These are phyloP conservation scores for Coniochaeta ligniaria DNA, from an alignment of 2,329 filamentous ascomycete genomes.

Conservation along the genomic window DNA sequence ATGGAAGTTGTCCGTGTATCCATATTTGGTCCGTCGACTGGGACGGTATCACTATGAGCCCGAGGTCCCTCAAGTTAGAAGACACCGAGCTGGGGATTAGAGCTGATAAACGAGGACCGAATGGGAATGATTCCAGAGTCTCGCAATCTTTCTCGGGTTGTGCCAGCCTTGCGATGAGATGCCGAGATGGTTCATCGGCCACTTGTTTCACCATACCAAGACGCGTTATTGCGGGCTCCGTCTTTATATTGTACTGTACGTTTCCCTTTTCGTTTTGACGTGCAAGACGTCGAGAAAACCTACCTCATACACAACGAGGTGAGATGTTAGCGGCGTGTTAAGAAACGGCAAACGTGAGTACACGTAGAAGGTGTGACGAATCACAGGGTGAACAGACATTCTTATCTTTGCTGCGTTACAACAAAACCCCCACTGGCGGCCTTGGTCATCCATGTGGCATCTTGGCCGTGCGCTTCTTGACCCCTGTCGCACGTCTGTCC, in stretches of 20 bases:
- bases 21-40: neutral
- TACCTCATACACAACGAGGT: too few relatives aligned
- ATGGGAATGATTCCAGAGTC: neutral
- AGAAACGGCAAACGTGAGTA: neutral
- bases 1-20: neutral
- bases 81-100: neutral
- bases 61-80: neutral
- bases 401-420: constrained; percentile 1
- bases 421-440: neutral
- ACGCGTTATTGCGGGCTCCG: too few relatives aligned
- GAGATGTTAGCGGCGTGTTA: neutral
- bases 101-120: neutral
- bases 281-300: too few relatives aligned
- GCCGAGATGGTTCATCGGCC: neutral
- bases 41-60: neutral
- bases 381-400: neutral
- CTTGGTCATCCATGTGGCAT: neutral
- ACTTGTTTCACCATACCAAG: neutral
- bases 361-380: neutral
- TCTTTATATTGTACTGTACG: neutral
- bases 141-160: neutral
- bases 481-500: neutral
- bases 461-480: neutral
- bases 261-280: neutral
- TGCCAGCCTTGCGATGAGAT: neutral